Percentiles rank a stretch among this genome's conserved stretches.
phyloP scores from a whole-genome alignment of 108 stramenopile species.

The Parmales sp. region DNA sequence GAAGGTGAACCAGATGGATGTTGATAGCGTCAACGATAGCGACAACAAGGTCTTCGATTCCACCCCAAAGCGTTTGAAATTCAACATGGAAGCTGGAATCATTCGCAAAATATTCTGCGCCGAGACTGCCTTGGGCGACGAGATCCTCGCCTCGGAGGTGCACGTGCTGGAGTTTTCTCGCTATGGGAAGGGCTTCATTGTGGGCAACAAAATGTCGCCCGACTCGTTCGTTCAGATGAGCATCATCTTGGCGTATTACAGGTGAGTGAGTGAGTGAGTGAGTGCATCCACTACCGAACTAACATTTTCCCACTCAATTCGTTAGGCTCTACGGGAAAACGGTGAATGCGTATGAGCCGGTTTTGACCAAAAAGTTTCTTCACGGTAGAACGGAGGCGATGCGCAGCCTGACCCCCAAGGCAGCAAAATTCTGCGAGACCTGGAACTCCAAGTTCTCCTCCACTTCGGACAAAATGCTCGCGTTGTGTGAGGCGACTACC shows the following conservation, averaged over 20 bases:
- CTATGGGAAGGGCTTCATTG: slow-evolving; percentile 65
- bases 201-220: slow-evolving; percentile 58
- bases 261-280: no score
- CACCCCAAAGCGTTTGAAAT: slow-evolving; percentile 57
- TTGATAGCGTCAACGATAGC: slow-evolving; percentile 14
- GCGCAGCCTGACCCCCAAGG: slow-evolving; percentile 58
- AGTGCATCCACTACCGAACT: no score
- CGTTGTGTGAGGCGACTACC: slow-evolving; percentile 44
- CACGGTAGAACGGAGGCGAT: slow-evolving; percentile 79
- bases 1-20: slow-evolving; percentile 41
- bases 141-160: slow-evolving; percentile 58
- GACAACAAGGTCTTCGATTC: slow-evolving; percentile 32
- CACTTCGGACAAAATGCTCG: slow-evolving; percentile 42
- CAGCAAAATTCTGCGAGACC: slow-evolving; percentile 42
- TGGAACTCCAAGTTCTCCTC: slow-evolving; percentile 30
- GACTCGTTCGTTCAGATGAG: slow-evolving; percentile 73
- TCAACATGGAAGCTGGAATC: slow-evolving; percentile 48
- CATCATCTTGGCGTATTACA: slow-evolving; percentile 69
- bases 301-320: no score
- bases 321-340: background rate
- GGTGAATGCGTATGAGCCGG: slow-evolving; percentile 70
- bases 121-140: slow-evolving; percentile 64
- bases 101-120: slow-evolving; percentile 58
- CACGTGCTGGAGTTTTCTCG: slow-evolving; percentile 58
- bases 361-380: slow-evolving; percentile 65